phyloP scores from a whole-genome alignment of 495 filamentous ascomycete genomes.

The Saxophila tyrrhenica region DNA sequence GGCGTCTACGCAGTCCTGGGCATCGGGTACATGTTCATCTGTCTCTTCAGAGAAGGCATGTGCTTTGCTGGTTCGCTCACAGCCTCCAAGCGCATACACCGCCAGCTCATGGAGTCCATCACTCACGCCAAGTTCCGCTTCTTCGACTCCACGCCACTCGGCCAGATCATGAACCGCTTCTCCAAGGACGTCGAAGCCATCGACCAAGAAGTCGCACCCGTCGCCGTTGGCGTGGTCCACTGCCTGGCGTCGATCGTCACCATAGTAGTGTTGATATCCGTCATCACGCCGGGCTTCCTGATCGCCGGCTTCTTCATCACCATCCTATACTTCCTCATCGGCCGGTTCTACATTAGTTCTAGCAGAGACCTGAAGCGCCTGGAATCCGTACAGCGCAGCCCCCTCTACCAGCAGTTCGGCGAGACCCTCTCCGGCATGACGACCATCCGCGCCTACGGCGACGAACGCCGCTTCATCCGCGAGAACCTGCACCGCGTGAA shows the following conservation, averaged over 20 bases:
- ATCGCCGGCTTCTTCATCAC: slow-evolving; percentile 80
- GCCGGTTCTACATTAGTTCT: slow-evolving; percentile 77
- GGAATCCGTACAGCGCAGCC: slow-evolving; percentile 88
- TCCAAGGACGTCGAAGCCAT: slow-evolving; percentile 93
- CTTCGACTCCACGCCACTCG: slow-evolving; percentile 93
- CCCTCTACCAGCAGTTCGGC: slow-evolving; percentile 95
- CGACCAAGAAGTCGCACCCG: slow-evolving; percentile 89
- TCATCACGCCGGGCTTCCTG: slow-evolving; percentile 86
- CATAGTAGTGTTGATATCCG: slow-evolving; percentile 81
- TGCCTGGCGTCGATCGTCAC: slow-evolving; percentile 67
- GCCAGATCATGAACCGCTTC: slow-evolving; percentile 97
- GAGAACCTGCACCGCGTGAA: slow-evolving; percentile 89
- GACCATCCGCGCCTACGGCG: slow-evolving; percentile 96
- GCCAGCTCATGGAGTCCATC: slow-evolving; percentile 63
- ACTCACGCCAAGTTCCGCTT: slow-evolving; percentile 90
- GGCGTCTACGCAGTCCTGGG: slow-evolving; percentile 71
- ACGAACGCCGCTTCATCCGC: slow-evolving; percentile 82
- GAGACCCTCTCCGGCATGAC: slow-evolving; percentile 91
- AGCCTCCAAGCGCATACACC: slow-evolving; percentile 78
- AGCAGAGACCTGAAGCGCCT: slow-evolving; percentile 89
- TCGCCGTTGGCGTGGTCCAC: slow-evolving; percentile 68
- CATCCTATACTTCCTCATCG: slow-evolving; percentile 68
- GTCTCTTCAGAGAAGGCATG: slow-evolving; percentile 67
- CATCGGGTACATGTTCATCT: slow-evolving; percentile 57
- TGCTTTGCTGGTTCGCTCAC: slow-evolving; percentile 87